Percentiles rank a stretch among this genome's conserved stretches.
These are phyloP conservation scores for Linnemannia zychae DNA, from an alignment of 192 early-diverging fungal species.

Conservation along the genomic window DNA sequence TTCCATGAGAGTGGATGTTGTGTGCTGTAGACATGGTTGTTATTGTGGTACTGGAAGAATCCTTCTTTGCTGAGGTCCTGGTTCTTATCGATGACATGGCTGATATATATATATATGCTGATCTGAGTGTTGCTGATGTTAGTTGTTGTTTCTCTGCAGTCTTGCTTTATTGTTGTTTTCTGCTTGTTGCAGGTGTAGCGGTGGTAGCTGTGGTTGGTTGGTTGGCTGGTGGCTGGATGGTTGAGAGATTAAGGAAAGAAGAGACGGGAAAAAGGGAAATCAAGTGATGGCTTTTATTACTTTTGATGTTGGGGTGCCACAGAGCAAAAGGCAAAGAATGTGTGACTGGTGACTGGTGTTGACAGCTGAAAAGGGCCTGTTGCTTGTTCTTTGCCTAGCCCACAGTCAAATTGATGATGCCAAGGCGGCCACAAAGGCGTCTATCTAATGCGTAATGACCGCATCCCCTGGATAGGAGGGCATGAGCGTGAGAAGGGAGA, in stretches of 20 bases:
- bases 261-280: not conserved
- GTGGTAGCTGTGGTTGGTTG: slow-evolving; percentile 1
- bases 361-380: not conserved
- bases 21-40: slow-evolving; percentile 15
- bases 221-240: not conserved
- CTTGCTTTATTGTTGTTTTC: not conserved
- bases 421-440: not conserved
- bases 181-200: not conserved
- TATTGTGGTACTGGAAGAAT: not conserved
- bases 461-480: not conserved
- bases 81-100: slow-evolving; percentile 16
- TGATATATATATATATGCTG: not conserved
- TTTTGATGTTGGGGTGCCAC: not conserved
- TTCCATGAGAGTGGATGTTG: not conserved
- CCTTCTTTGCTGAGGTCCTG: slow-evolving; percentile 13
- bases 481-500: not conserved
- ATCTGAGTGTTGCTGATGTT: not conserved
- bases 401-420: not conserved
- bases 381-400: too few species aligned
- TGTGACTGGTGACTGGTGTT: not conserved
- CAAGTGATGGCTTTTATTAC: not conserved
- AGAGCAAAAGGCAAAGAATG: not conserved
- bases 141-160: not conserved
- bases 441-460: not conserved
- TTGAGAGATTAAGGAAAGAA: not conserved